Base-by-base conservation (phyloP, 768 basidiomycete species). In the Boletus tomentosulus region DNA sequence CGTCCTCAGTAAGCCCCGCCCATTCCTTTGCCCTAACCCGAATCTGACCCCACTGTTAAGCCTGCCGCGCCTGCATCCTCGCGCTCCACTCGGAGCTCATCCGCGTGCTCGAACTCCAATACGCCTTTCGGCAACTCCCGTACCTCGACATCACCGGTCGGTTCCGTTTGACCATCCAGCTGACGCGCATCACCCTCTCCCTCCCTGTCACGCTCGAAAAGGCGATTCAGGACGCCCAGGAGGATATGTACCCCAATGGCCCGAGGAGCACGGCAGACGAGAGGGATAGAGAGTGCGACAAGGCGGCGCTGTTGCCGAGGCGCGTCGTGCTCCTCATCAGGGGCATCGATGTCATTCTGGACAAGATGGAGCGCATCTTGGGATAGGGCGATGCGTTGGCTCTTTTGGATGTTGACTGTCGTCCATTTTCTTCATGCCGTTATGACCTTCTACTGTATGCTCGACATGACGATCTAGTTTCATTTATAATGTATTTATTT, bases 51-150 rank as follows among this genome's bases (percentile, higher is more conserved):
- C 24, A 19, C 22, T 5, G 41, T 31, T 39, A 57, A 89, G 87
- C 85, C 19, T 89, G 89, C 56, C 84, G 86, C 30, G 84, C 85
- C 27, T 91, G 89, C 66, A 76, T 92, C 16, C 77, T 85, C 54
- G 81, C 87, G 4, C 77, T 94, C 10, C 85, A 87, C 65, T 71
- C 81, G 22, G 84, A 90, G 61, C 78, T 92, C 53, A 74, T 79
- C n/a, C 82, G 85, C 37, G 79, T 92, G n/a, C 79, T 92, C 57
- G 90, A 93, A 63, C 78, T 92, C 22, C 91, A 92, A 62, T 82
- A 84, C 58, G 81, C 82, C 6, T 85, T 94, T 55, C 82, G 85
- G 25, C 78, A 83, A 48, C 78, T 92, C 25, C 82, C 86, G 12
- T 92, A 89, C 64, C 79, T 92, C 57, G 88, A 92, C 67, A 71